Conservation (phyloP, 2,329 filamentous ascomycete species). For the Escovopsis weberi region DNA sequence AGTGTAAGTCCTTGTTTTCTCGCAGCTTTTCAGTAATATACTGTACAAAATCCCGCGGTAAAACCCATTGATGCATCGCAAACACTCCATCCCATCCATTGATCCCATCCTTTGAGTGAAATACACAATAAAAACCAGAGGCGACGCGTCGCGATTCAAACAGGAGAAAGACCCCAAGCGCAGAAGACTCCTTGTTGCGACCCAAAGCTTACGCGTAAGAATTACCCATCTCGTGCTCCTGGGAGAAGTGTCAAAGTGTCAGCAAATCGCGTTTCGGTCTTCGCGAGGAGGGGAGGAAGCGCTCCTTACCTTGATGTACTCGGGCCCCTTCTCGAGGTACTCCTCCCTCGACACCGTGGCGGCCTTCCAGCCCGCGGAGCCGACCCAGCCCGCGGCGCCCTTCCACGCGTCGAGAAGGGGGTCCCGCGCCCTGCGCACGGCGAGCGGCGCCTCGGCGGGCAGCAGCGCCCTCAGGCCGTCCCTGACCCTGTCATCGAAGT, state of each 20-base stretch:
- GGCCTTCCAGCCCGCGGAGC: conserved; percentile 41
- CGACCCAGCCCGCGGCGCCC: conserved; percentile 78
- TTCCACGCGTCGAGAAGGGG: conserved; percentile 81
- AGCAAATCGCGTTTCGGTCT: not conserved
- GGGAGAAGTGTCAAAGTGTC: not conserved
- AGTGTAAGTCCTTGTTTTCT: no score
- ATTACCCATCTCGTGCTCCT: conserved; percentile 56
- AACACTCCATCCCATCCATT: no score
- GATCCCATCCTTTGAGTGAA: no score
- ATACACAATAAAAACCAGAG: no score
- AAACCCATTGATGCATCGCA: no score
- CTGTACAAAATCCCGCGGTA: no score
- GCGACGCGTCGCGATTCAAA: no score
- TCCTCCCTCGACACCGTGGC: conserved; percentile 66
- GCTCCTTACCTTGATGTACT: conserved; percentile 69
- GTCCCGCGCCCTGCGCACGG: conserved; percentile 59
- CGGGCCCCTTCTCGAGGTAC: conserved; percentile 79
- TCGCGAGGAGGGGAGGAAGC: not conserved
- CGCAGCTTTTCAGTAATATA: no score
- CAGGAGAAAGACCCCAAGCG: not conserved
- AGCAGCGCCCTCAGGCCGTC: conserved; percentile 59
- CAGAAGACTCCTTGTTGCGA: not conserved
- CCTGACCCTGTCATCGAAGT: conserved; percentile 70
- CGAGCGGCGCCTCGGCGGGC: conserved; percentile 52
- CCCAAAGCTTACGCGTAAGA: conserved; percentile 29